Evolutionary conservation across 257 asterid species (phyloP), one percentile per base, ranked within the genome.

Genomic region (Salvia hispanica): DNA sequence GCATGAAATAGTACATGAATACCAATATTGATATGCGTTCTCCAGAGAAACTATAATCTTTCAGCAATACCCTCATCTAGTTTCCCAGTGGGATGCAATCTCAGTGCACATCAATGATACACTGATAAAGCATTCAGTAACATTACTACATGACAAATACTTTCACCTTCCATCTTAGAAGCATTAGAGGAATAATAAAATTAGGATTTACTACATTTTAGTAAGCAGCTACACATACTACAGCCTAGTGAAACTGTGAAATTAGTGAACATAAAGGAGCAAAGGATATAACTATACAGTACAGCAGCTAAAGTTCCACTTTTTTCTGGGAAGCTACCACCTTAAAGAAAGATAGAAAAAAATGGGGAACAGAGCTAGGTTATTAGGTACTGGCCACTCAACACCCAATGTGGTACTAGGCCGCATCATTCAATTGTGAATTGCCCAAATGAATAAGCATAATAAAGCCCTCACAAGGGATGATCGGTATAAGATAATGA

Each of bases 241-340:
- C 64, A 64, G 57, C 63, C 61, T 28, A 60, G 36, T 57, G 44
- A 69, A 43, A 52, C 51, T 69, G 36, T 57, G 44, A 69, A 43
- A 52, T 57, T 69, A 54, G 70, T 15, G 16, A 51, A 42, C 6
- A 45, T 4, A 47, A 57, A 53, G 43, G 43, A 71, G 39, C 2
- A 47, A 57, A 53, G 43, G 43, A 71, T 39, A 65, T 11, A 18
- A 50, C 45, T 7, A 45, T 53, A 56, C 31, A 46, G 54, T 40
- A 40, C 45, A 40, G 47, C 6, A 15, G 50, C 57, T 33, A 56
- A 61, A 57, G 44, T 45, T 7, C 54, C 58, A 14, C 37, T 10
- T 48, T 47, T 52, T 55, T 21, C 18, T n/a, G 39, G 54, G 54
- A 62, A 65, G 40, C n/a, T 60, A 55, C 52, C 72, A 72, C 59